These are phyloP conservation scores for Moesziomyces globuligerus DNA, from an alignment of 1,284 basidiomycete species.

Conservation along the genomic window DNA sequence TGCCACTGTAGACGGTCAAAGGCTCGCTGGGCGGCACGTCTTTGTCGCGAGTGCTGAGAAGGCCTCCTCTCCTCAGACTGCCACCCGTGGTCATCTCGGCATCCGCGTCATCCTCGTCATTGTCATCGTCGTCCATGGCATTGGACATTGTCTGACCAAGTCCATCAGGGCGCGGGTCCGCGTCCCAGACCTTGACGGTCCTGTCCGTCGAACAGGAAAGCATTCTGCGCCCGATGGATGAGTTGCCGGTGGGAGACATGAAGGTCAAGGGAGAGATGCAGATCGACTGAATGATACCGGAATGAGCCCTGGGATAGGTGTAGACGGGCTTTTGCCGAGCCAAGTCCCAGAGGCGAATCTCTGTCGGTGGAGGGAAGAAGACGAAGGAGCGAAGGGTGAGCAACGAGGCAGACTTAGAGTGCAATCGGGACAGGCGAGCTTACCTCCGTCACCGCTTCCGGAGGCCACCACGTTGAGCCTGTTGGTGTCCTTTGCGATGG, in stretches of 20 bases:
- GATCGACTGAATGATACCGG: conserved; percentile 81
- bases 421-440: too few relatives aligned
- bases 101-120: conserved; percentile 60
- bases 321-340: conserved; percentile 76
- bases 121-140: conserved; percentile 57
- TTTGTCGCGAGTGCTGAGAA: conserved; percentile 56
- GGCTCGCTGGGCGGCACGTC: conserved; percentile 56
- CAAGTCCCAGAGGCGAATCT: conserved; percentile 88
- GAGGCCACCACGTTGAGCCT: conserved; percentile 85
- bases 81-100: conserved; percentile 52
- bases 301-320: conserved; percentile 83
- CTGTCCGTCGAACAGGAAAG: conserved; percentile 92
- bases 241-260: conserved; percentile 54
- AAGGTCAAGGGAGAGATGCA: conserved; percentile 77
- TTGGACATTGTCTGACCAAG: conserved; percentile 62
- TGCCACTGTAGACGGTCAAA: conserved; percentile 59
- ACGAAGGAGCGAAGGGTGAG: neutral
- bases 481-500: conserved; percentile 80
- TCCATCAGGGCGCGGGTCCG: conserved; percentile 63
- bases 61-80: conserved; percentile 44
- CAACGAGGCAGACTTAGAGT: too few relatives aligned
- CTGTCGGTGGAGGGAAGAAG: conserved; percentile 68
- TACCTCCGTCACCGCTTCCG: conserved; percentile 93
- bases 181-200: conserved; percentile 89
- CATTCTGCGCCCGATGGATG: conserved; percentile 72